phyloP scores from a whole-genome alignment of 2,329 filamentous ascomycete genomes.

The Fusarium secorum region DNA sequence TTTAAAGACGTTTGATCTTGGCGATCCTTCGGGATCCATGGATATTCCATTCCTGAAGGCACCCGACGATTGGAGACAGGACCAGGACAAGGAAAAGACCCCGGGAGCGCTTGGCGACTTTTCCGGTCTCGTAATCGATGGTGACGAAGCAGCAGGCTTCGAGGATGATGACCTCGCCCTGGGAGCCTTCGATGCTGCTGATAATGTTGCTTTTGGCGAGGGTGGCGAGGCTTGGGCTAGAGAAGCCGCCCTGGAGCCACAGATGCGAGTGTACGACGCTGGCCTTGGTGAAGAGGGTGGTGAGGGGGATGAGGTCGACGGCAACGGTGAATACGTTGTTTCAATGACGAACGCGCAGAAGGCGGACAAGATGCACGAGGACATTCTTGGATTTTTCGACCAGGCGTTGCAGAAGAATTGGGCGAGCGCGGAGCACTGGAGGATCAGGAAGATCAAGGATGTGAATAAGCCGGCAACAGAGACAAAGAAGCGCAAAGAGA shows the following conservation, averaged over 20 bases:
- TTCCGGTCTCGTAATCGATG: conserved; percentile 85
- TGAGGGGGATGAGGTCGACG: conserved; percentile 51
- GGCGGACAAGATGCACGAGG: conserved; percentile 79
- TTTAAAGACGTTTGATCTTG: conserved; percentile 90
- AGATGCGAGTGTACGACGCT: conserved; percentile 79
- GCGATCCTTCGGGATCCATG: conserved; percentile 82
- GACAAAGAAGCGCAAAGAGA: conserved; percentile 83
- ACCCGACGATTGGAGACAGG: conserved; percentile 82
- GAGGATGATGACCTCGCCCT: conserved; percentile 73
- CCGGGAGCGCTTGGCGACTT: conserved; percentile 67
- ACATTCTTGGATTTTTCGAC: conserved; percentile 98
- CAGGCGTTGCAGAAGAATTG: conserved; percentile 96
- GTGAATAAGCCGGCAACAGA: conserved; percentile 68
- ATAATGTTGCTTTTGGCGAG: conserved; percentile 88
- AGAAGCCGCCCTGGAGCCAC: conserved; percentile 85
- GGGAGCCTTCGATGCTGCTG: conserved; percentile 73
- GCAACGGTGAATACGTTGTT: conserved; percentile 77
- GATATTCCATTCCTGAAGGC: conserved; percentile 94
- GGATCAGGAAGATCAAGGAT: conserved; percentile 91
- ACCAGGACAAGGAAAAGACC: conserved; percentile 69
- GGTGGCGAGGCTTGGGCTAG: conserved; percentile 95
- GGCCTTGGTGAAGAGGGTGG: conserved; percentile 65
- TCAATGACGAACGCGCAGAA: conserved; percentile 75
- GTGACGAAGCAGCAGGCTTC: conserved; percentile 83
- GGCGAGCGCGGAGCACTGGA: conserved; percentile 98